Base-by-base conservation (phyloP, 75 land plant species). In the Pinus taeda region DNA sequence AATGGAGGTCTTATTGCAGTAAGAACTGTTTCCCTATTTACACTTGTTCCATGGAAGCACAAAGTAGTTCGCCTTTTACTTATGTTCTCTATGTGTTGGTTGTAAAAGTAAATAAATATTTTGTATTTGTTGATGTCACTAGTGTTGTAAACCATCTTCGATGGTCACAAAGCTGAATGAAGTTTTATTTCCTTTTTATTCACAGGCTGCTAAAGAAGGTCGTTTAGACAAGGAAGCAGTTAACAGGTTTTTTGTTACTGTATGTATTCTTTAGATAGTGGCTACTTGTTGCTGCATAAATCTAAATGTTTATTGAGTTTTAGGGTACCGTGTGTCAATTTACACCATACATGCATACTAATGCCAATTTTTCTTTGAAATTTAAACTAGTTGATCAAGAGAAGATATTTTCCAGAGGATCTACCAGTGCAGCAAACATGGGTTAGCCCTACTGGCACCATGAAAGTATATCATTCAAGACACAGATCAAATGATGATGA, bases 181-280 rank as follows among this genome's bases (percentile, higher is more conserved):
- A 45, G 17, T 36, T 66, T 66, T 66, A 30, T 66, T 67, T 69
- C 20, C 7, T 36, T 33, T 66, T 22, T 39, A 11, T 78, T 4
- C 74, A 39, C 87, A 93, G 96, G 88, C 90, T 77, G 92, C 94
- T 24, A 93, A 88, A 77, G 96, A 89, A 75, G 90, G 91, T 36
- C 90, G 88, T 75, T 78, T 82, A 79, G 94, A 91, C 88, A 85
- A 90, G 75, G 96, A 93, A 86, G 94, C 96, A 33, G 79, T 93
- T 66, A 84, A 78, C 70, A 89, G 90, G 78, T 93, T 93, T 71
- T 93, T 93, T 59, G 79, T 73, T 11, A 80, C 77, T 88, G 96
- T 93, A 60, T 82, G 88, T 79, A 24, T 81, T 20, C 73, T 67
- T 33, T 22, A 62, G 57, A 24, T 20, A 57, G 17, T 53, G 7